Percentiles rank a stretch among this genome's conserved stretches.
phyloP scores from a whole-genome alignment of 345 rosid genomes.

The Rhodamnia argentea region DNA sequence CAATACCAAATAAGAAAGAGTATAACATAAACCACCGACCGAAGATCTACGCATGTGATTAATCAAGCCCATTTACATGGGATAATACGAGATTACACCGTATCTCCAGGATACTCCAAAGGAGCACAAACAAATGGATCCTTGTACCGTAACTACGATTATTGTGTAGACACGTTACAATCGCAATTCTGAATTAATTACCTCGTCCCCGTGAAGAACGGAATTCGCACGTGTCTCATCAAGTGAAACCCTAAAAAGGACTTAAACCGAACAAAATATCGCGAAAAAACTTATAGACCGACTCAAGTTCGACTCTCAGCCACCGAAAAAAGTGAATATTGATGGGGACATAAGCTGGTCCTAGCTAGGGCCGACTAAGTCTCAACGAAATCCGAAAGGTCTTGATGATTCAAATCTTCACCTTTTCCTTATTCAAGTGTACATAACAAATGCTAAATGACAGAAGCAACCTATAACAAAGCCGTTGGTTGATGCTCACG shows the following conservation, averaged over 20 bases:
- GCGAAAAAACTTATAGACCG: not conserved
- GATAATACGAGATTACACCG: not conserved
- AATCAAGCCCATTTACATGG: not conserved
- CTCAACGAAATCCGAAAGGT: not conserved
- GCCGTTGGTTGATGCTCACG: not conserved
- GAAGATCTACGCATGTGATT: not conserved
- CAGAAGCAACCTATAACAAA: not conserved
- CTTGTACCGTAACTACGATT: not conserved
- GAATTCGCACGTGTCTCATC: not conserved
- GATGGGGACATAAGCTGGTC: not conserved
- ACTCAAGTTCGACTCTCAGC: not conserved
- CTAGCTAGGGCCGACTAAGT: not conserved
- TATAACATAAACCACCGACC: not conserved
- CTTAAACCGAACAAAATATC: not conserved
- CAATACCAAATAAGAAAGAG: not conserved
- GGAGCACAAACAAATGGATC: not conserved
- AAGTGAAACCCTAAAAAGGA: not conserved
- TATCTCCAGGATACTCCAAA: not conserved
- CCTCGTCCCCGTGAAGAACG: not conserved
- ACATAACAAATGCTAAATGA: not conserved
- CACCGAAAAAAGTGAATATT: not conserved
- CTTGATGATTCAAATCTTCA: not conserved
- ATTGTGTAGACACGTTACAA: not conserved
- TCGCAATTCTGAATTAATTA: not conserved
- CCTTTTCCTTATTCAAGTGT: not conserved